A percentile compares a stretch with the other conserved stretches of the same genome.
phyloP scores from a whole-genome alignment of 2,329 filamentous ascomycete genomes.

The Pyrenochaeta sp. region DNA sequence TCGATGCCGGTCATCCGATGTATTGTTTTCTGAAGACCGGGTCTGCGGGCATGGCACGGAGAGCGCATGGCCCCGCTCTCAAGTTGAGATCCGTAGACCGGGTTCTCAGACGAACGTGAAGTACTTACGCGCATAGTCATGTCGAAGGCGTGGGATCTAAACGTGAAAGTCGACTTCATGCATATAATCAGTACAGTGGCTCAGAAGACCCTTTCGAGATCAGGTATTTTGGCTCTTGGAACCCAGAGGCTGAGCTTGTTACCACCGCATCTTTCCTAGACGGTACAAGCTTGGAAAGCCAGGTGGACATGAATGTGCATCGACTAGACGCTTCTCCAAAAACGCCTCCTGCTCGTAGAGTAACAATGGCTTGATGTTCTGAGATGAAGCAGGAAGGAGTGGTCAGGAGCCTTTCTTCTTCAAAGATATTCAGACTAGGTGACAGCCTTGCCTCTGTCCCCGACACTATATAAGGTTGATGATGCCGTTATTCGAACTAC shows the following conservation, averaged over 20 bases:
- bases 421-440: slow-evolving; percentile 3
- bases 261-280: too few species aligned
- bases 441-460: slow-evolving; percentile 11
- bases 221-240: too few species aligned
- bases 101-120: slow-evolving; percentile 21
- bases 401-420: slow-evolving; percentile 28
- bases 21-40: slow-evolving; percentile 2
- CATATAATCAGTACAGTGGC: too few species aligned
- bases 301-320: slow-evolving; percentile 2
- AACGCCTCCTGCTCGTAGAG: slow-evolving; percentile 25
- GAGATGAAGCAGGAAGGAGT: slow-evolving; percentile 18
- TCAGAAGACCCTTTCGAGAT: too few species aligned
- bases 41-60: slow-evolving; percentile 2
- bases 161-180: not conserved
- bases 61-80: slow-evolving; percentile 10
- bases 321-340: slow-evolving; percentile 16
- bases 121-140: slow-evolving; percentile 25
- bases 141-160: slow-evolving; percentile 5
- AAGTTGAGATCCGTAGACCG: slow-evolving; percentile 20
- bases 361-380: slow-evolving; percentile 38
- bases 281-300: slow-evolving; percentile 1
- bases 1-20: slow-evolving; percentile 1
- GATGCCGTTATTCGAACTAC: not conserved
- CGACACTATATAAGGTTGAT: slow-evolving; percentile 26
- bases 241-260: too few species aligned